Evolutionary conservation across 768 basidiomycete genomes (phyloP).

Genomic region (Boletus subcaerulescens): DNA sequence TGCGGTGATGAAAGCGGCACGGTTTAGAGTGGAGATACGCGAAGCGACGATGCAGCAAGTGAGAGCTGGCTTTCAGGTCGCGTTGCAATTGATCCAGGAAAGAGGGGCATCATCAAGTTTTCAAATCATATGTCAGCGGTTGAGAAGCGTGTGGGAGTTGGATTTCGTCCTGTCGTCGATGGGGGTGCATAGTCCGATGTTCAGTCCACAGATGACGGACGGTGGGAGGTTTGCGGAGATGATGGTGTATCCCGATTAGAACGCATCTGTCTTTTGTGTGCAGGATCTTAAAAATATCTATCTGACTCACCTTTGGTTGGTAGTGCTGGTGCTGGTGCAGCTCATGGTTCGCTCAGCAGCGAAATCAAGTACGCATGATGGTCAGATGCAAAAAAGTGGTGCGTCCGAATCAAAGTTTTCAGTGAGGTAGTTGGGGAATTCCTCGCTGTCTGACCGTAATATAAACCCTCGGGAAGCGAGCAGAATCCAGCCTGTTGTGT

Average conservation of each 20-base stretch:
- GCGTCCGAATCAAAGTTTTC: too few relatives aligned
- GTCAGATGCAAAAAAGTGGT: too few relatives aligned
- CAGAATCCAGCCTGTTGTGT: too few relatives aligned
- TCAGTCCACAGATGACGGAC: slow-evolving; percentile 30
- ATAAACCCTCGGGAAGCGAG: too few relatives aligned
- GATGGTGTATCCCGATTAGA: slow-evolving; percentile 33
- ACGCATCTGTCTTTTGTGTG: slow-evolving; percentile 5
- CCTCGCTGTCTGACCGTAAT: too few relatives aligned
- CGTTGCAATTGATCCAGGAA: slow-evolving; percentile 72
- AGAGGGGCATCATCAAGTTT: slow-evolving; percentile 85
- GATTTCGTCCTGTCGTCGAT: slow-evolving; percentile 35
- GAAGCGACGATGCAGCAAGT: slow-evolving; percentile 38
- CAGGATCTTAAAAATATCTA: slow-evolving; percentile 13
- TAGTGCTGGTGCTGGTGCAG: too few relatives aligned
- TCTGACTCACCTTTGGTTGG: slow-evolving; percentile 2
- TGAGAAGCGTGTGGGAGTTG: slow-evolving; percentile 71
- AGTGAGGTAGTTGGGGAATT: too few relatives aligned
- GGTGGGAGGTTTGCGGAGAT: slow-evolving; percentile 30
- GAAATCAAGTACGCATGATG: too few relatives aligned
- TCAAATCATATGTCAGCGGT: slow-evolving; percentile 63
- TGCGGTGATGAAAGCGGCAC: slow-evolving; percentile 60
- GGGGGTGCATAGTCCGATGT: slow-evolving; percentile 17
- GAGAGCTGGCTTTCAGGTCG: slow-evolving; percentile 50
- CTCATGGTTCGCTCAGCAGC: too few relatives aligned
- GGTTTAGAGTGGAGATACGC: slow-evolving; percentile 81